A percentile compares a stretch with the other conserved stretches of the same genome.
Evolutionary conservation across 2,329 filamentous ascomycete genomes (phyloP).

Genomic region (Leptographium wingfieldii): DNA sequence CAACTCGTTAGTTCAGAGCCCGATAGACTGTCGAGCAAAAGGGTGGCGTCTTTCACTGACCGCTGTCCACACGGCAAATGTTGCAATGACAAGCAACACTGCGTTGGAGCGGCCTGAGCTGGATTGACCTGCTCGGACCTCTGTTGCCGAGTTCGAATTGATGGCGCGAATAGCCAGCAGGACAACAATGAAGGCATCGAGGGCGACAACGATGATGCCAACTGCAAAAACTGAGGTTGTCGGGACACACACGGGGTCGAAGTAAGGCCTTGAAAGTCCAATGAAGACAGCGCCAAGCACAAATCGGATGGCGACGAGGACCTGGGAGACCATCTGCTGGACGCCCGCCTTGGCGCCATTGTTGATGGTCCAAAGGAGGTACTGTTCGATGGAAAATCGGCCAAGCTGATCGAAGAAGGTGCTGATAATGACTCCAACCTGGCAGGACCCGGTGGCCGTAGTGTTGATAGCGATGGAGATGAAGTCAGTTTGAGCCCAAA

Average conservation of each 20-base stretch:
- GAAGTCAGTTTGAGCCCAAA: conserved; percentile 43
- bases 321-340: conserved; percentile 30
- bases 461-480: conserved; percentile 34
- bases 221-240: conserved; percentile 30
- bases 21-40: not conserved
- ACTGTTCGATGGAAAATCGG: conserved; percentile 40
- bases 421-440: conserved; percentile 38
- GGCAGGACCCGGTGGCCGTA: conserved; percentile 31
- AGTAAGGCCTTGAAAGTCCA: conserved; percentile 39
- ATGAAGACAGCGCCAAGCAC: conserved; percentile 41
- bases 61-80: conserved; percentile 39
- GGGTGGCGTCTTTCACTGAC: conserved; percentile 24
- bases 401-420: conserved; percentile 45
- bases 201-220: conserved; percentile 29
- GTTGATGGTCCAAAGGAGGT: conserved; percentile 37
- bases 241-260: conserved; percentile 39
- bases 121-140: conserved; percentile 17
- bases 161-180: conserved; percentile 29
- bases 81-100: conserved; percentile 28
- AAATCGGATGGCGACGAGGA: conserved; percentile 33
- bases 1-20: not conserved
- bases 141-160: conserved; percentile 22
- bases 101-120: conserved; percentile 24
- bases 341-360: conserved; percentile 19
- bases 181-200: conserved; percentile 32